Evolutionary conservation across 2,329 filamentous ascomycete species (phyloP), one percentile per base, ranked within the genome.

Genomic region (Pseudogymnoascus sp.): DNA sequence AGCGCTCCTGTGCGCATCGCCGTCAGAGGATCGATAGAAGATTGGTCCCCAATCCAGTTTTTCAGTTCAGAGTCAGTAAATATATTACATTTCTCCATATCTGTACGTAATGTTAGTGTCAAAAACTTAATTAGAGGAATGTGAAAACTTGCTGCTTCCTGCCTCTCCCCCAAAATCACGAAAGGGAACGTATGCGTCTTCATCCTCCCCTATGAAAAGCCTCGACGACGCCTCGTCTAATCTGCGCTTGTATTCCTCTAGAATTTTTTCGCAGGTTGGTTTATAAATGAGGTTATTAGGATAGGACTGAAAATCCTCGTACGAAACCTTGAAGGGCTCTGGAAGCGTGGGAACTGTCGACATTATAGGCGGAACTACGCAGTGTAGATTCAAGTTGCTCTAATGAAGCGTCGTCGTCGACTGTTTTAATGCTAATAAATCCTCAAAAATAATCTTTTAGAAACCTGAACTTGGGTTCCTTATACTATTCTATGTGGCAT

Each of bases 161-260:
- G 28, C 28, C 8, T 30, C 28, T 30, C 28, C 30, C 35, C 2
- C 6, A 9, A 60, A 28, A 60, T 63, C 50, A 64, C 66, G 12
- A 69, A 74, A 54, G 69, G 69, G 60, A 71, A 72, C 59, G 64
- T 74, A 33, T 72, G 71, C 60, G 61, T 67, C 28, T 67, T 70
- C 47, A 62, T 74, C 30, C 71, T 74, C n/a, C 66, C 72, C 36
- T 69, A 54, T 41, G 16, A 63, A 63, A 11, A 63, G 57, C 5
- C 2, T 16, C 9, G 2, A 2, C 12, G n/a, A 61, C 3, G 14
- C 54, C 3, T 38, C 25, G 12, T 63, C 33, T 8, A 63, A 20
- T 41, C 35, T 30, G 9, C 2, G 16, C 38, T 36, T 18, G 18
- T 41, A 63, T 8, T 39, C 30, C n/a, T 63, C 25, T 11, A 57